Evolutionary conservation across 805 yeast genomes (phyloP).

Genomic region (Candida arabinofermentans): DNA sequence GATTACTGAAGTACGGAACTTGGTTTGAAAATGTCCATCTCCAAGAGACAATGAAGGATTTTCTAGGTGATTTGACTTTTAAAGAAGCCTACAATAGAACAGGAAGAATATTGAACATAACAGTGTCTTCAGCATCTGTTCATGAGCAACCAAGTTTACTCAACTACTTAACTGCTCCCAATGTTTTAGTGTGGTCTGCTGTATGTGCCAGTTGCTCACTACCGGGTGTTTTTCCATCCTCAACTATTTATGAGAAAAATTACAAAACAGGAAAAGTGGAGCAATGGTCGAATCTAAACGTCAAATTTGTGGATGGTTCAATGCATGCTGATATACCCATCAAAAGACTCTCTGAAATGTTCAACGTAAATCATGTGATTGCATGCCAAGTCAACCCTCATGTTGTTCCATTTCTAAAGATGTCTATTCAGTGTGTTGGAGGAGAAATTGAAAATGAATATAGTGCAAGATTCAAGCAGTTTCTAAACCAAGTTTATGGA

Average conservation of each 20-base stretch:
- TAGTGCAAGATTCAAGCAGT: slow-evolving; percentile 49
- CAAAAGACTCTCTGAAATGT: slow-evolving; percentile 88
- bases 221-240: slow-evolving; percentile 87
- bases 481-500: slow-evolving; percentile 51
- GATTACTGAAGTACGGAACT: slow-evolving; percentile 80
- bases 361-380: slow-evolving; percentile 93
- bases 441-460: slow-evolving; percentile 63
- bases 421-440: slow-evolving; percentile 64
- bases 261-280: slow-evolving; percentile 64
- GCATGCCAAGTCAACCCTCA: slow-evolving; percentile 98
- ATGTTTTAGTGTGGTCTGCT: slow-evolving; percentile 81
- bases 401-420: slow-evolving; percentile 79
- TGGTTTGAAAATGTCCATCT: slow-evolving; percentile 78
- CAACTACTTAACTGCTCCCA: slow-evolving; percentile 76
- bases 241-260: slow-evolving; percentile 80
- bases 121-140: slow-evolving; percentile 86
- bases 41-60: slow-evolving; percentile 65
- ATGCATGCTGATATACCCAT: slow-evolving; percentile 94
- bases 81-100: slow-evolving; percentile 93
- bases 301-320: slow-evolving; percentile 91
- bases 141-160: slow-evolving; percentile 88
- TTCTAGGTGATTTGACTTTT: slow-evolving; percentile 88
- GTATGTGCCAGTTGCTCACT: slow-evolving; percentile 92
- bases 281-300: slow-evolving; percentile 77
- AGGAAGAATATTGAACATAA: slow-evolving; percentile 87